phyloP scores from a whole-genome alignment of 441 rosid species.

The Bocquillonia castaneifolia region DNA sequence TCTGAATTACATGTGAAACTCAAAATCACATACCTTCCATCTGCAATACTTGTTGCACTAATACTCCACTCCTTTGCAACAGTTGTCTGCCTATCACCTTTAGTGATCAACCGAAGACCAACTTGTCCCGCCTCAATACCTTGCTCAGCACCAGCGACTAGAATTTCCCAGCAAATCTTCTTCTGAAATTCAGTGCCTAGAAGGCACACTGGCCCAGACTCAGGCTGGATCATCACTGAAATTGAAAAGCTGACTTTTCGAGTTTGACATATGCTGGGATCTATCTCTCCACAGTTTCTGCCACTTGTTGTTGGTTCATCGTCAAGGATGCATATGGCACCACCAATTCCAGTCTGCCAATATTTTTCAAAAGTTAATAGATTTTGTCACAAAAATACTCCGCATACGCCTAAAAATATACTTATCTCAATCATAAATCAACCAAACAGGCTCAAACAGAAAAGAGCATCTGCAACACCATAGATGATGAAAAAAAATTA shows the following conservation, averaged over 20 bases:
- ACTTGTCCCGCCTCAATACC: constrained; percentile 99
- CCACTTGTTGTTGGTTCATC: constrained; percentile 95
- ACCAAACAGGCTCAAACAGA: not conserved
- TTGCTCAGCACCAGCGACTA: constrained; percentile 99
- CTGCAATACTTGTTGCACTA: constrained; percentile 96
- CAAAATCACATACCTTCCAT: constrained; percentile 73
- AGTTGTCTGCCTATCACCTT: constrained; percentile 91
- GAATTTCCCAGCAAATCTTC: constrained; percentile 95
- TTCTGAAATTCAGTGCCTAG: constrained; percentile 95
- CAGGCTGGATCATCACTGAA: constrained; percentile 93
- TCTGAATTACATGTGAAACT: not conserved
- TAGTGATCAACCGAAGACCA: constrained; percentile 88
- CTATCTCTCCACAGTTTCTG: constrained; percentile 84
- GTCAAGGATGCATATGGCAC: constrained; percentile 91
- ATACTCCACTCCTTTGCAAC: constrained; percentile 97
- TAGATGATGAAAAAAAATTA: not conserved
- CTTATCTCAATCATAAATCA: constrained; percentile 7
- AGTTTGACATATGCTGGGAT: constrained; percentile 69
- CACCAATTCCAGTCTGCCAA: constrained; percentile 78
- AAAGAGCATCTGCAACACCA: not conserved
- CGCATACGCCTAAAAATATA: not conserved
- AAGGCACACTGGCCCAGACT: constrained; percentile 99
- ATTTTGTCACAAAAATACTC: not conserved
- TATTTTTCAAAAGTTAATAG: constrained; percentile 20
- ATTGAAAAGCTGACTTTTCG: constrained; percentile 89